Evolutionary conservation across 169 alveolate genomes (phyloP).

Genomic region (Cryptosporidium felis): DNA sequence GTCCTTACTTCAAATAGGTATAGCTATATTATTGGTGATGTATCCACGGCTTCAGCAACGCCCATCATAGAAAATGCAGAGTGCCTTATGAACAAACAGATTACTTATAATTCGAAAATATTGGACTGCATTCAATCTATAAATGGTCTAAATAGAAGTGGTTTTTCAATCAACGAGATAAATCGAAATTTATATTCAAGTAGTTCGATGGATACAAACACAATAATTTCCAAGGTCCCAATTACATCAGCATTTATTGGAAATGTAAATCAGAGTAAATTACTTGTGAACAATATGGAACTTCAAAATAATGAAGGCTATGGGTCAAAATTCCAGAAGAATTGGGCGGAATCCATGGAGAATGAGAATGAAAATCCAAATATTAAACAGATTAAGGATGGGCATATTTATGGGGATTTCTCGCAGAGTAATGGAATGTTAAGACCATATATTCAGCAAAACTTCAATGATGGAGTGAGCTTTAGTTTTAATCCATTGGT

Average conservation of each 20-base stretch:
- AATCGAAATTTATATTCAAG: background rate
- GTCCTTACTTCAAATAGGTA: conserved; percentile 24
- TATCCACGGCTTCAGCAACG: conserved; percentile 69
- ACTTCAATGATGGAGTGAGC: conserved; percentile 13
- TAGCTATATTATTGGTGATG: conserved; percentile 47
- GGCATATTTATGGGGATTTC: conserved; percentile 11
- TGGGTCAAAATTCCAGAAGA: background rate
- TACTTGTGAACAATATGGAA: background rate
- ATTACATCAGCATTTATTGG: conserved; percentile 3
- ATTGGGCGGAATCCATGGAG: background rate
- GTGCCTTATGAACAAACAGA: conserved; percentile 10
- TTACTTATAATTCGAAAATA: conserved; percentile 31
- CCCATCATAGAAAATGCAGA: conserved; percentile 38
- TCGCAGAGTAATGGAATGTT: conserved; percentile 25
- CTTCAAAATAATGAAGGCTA: conserved; percentile 1
- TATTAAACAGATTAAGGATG: conserved; percentile 1
- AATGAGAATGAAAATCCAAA: conserved; percentile 52
- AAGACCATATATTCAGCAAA: conserved; percentile 23
- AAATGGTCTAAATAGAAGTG: background rate
- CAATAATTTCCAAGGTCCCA: conserved; percentile 10
- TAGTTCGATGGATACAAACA: background rate
- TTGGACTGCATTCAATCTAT: conserved; percentile 47
- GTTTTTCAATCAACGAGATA: background rate
- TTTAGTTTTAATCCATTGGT: conserved; percentile 41
- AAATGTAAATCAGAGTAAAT: background rate